phyloP scores from a whole-genome alignment of 1,284 basidiomycete species.

The Laetiporus sulphureus region DNA sequence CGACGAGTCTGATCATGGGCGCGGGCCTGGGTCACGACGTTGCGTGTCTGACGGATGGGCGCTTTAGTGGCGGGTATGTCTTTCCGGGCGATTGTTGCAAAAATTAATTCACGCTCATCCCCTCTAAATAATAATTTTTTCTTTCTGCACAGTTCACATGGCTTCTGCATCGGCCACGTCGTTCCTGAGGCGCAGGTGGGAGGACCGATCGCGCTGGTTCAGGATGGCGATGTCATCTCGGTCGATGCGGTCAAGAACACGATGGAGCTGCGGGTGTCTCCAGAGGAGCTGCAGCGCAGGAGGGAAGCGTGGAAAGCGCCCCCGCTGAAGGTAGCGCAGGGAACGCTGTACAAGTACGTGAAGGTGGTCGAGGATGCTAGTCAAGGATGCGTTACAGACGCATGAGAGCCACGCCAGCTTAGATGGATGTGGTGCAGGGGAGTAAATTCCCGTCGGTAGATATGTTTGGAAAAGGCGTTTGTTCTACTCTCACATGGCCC shows the following conservation, averaged over 20 bases:
- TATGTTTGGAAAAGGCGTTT: too few relatives aligned
- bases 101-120: too few relatives aligned
- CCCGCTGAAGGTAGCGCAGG: slow-evolving; percentile 79
- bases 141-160: slow-evolving; percentile 57
- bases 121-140: slow-evolving; percentile 2
- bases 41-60: slow-evolving; percentile 88
- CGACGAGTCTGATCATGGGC: slow-evolving; percentile 87
- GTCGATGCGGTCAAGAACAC: slow-evolving; percentile 84
- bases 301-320: slow-evolving; percentile 70
- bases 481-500: too few relatives aligned
- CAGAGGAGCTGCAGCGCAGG: slow-evolving; percentile 66
- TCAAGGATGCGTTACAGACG: slow-evolving; percentile 84
- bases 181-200: slow-evolving; percentile 87
- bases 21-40: slow-evolving; percentile 89
- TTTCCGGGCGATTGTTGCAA: too few relatives aligned
- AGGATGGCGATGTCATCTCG: slow-evolving; percentile 82
- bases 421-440: too few relatives aligned
- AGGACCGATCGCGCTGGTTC: slow-evolving; percentile 85
- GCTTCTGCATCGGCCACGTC: slow-evolving; percentile 90
- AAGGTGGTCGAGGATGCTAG: slow-evolving; percentile 84
- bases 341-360: slow-evolving; percentile 85
- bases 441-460: too few relatives aligned
- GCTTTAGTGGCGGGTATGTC: slow-evolving; percentile 86
- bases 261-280: slow-evolving; percentile 66
- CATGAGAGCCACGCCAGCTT: too few relatives aligned